Evolutionary conservation across 2,329 filamentous ascomycete genomes (phyloP).

Genomic region (Diplodia mutila): DNA sequence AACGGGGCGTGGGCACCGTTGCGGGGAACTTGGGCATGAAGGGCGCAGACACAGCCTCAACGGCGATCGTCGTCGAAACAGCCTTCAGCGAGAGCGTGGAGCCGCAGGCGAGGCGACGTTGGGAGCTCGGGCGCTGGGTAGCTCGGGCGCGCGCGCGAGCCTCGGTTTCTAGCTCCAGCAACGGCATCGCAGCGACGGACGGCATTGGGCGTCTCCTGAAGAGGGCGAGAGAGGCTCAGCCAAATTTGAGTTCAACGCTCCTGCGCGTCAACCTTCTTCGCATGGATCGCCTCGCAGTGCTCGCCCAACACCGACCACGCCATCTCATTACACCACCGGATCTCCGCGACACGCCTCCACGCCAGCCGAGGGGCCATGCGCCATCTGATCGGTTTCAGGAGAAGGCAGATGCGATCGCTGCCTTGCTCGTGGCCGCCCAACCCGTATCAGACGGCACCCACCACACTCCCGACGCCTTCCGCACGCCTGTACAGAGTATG

Average conservation of each 20-base stretch:
- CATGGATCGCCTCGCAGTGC: conserved; percentile 17
- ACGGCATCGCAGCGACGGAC: neutral
- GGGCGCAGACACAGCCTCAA: conserved; percentile 17
- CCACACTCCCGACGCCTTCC: neutral
- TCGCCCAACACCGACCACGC: conserved; percentile 11
- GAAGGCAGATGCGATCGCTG: conserved; percentile 17
- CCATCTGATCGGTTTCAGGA: conserved; percentile 22
- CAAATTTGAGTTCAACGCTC: conserved; percentile 20
- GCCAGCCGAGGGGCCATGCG: neutral
- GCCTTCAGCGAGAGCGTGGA: conserved; percentile 1
- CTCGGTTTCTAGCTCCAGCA: too few relatives aligned
- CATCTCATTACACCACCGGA: conserved; percentile 19
- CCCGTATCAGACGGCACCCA: neutral
- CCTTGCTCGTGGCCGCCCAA: conserved; percentile 11
- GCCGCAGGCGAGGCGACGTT: conserved; percentile 1
- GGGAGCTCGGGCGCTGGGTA: neutral
- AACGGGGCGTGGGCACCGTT: neutral
- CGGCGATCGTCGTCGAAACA: conserved; percentile 20
- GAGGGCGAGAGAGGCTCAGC: neutral
- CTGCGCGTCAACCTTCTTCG: conserved; percentile 21
- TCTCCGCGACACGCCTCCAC: neutral
- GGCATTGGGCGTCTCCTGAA: neutral
- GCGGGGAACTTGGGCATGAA: conserved; percentile 15
- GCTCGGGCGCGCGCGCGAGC: too few relatives aligned
- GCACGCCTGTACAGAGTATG: neutral